phyloP scores from a whole-genome alignment of 176 grass and related monocot species.

The Oryza meridionalis region DNA sequence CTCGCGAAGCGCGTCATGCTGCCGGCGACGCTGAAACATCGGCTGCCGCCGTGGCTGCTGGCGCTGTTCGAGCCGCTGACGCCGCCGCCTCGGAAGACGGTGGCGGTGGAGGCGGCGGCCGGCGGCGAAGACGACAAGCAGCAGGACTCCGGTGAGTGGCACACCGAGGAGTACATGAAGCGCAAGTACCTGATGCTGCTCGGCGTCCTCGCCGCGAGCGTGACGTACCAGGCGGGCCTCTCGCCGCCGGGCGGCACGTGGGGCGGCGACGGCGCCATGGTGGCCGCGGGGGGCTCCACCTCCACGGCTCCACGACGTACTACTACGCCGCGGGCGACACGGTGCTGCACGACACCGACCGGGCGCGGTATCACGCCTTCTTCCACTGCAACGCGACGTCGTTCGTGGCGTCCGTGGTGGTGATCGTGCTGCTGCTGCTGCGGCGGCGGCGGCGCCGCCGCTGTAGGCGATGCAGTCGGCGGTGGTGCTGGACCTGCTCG shows the following conservation, averaged over 20 bases:
- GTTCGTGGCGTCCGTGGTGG: slow-evolving; percentile 36
- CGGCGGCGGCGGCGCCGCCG: background rate
- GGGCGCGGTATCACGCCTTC: slow-evolving; percentile 31
- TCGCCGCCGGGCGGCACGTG: slow-evolving; percentile 28
- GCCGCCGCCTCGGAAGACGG: background rate
- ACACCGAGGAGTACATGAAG: slow-evolving; percentile 8
- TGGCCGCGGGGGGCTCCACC: too few species aligned
- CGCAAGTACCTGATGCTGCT: slow-evolving; percentile 36
- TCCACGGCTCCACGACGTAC: too few species aligned
- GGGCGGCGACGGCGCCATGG: background rate
- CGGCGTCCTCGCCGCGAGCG: slow-evolving; percentile 26
- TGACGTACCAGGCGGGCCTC: slow-evolving; percentile 43
- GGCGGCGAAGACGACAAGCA: background rate
- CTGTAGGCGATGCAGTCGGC: slow-evolving; percentile 40
- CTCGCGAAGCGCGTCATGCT: background rate
- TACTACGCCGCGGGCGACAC: background rate
- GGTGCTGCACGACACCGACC: slow-evolving; percentile 18
- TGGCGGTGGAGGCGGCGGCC: background rate
- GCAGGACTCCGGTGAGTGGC: background rate
- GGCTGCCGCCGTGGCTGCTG: background rate
- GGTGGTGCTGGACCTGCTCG: slow-evolving; percentile 42
- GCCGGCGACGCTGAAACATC: too few species aligned
- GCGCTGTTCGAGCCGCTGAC: background rate
- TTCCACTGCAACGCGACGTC: slow-evolving; percentile 45
- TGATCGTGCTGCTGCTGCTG: slow-evolving; percentile 40